Evolutionary conservation across 1,139 yeast genomes (phyloP).

Genomic region (Pichia kudriavzevii): DNA sequence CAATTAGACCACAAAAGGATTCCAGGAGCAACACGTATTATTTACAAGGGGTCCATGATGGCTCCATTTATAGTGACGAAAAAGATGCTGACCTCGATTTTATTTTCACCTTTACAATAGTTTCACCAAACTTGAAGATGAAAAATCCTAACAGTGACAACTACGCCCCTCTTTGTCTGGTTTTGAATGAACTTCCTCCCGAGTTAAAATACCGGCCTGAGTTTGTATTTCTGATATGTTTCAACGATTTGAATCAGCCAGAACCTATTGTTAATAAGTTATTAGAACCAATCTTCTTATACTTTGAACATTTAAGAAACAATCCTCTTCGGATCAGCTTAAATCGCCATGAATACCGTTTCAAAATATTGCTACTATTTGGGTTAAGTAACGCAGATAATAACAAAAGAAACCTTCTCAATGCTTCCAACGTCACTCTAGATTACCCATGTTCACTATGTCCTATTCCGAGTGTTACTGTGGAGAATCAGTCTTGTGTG

Average conservation of each 20-base stretch:
- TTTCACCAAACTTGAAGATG: neutral
- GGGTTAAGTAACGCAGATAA: no score
- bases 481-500: no score
- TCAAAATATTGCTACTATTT: conserved; percentile 7
- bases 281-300: conserved; percentile 5
- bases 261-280: neutral
- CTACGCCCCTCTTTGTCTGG: conserved; percentile 4
- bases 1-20: conserved; percentile 8
- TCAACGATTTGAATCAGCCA: conserved; percentile 1
- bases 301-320: conserved; percentile 4
- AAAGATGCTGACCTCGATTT: conserved; percentile 8
- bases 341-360: conserved; percentile 13
- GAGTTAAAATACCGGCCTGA: conserved; percentile 9
- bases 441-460: no score
- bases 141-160: neutral
- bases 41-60: conserved; percentile 7
- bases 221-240: conserved; percentile 10
- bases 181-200: conserved; percentile 10
- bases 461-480: no score
- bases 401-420: no score
- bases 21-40: neutral
- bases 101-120: conserved; percentile 10
- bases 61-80: conserved; percentile 7
- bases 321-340: conserved; percentile 6
- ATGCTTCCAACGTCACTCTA: no score